These are phyloP conservation scores for Rhodomyrtus psidioides DNA, from an alignment of 441 rosid genomes.

Conservation along the genomic window DNA sequence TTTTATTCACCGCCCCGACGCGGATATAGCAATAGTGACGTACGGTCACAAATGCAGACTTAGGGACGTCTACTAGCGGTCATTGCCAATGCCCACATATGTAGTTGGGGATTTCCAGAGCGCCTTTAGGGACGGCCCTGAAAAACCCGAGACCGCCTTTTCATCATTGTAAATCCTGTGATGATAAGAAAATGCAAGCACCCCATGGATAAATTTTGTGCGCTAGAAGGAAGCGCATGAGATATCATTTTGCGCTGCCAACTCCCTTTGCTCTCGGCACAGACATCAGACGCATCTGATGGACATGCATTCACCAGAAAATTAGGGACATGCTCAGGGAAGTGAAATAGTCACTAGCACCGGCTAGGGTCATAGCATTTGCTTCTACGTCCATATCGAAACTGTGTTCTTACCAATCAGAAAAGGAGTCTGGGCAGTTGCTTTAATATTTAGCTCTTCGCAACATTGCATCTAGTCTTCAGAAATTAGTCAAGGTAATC, in stretches of 20 bases:
- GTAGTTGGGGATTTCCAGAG: neutral
- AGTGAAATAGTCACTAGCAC: neutral
- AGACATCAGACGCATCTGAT: neutral
- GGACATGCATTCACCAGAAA: neutral
- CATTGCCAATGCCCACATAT: neutral
- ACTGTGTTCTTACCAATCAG: neutral
- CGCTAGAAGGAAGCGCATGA: too few species aligned
- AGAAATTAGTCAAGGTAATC: neutral
- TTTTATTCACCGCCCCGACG: neutral
- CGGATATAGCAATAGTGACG: neutral
- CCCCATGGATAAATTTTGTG: neutral
- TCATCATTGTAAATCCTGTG: neutral
- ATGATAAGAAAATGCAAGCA: neutral
- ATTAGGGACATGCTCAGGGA: neutral
- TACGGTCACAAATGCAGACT: neutral
- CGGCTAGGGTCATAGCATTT: neutral
- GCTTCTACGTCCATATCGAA: neutral
- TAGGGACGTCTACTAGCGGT: neutral
- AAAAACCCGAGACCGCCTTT: neutral
- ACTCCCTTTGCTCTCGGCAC: neutral
- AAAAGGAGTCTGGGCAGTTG: neutral
- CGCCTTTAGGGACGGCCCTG: neutral
- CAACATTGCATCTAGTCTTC: neutral
- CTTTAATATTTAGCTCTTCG: too few species aligned
- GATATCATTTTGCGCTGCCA: neutral